Conservation (phyloP, 179 eudicot species). For the Kewa caespitosa region DNA sequence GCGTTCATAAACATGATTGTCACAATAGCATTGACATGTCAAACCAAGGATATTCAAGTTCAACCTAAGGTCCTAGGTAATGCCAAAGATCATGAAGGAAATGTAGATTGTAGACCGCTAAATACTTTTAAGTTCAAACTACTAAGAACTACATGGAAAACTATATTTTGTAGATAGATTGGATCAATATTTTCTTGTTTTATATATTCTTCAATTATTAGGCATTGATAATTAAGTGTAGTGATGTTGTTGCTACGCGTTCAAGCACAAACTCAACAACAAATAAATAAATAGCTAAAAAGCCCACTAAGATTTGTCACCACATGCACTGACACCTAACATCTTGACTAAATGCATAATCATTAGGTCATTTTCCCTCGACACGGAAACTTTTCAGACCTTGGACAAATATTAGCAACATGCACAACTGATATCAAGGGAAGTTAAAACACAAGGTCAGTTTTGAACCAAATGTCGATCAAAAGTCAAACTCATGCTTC, state of each 20-base stretch:
- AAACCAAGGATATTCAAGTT: neutral
- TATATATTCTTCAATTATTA: neutral
- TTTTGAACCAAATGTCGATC: constrained; percentile 11
- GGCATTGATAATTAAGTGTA: neutral
- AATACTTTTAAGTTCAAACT: neutral
- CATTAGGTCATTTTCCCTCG: constrained; percentile 21
- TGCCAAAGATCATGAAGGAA: neutral
- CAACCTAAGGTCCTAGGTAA: too few relatives aligned
- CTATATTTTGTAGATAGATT: neutral
- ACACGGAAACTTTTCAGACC: constrained; percentile 5
- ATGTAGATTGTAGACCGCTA: neutral
- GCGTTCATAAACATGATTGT: neutral
- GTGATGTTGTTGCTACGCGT: constrained; percentile 6
- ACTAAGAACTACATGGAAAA: neutral
- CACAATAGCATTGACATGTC: neutral
- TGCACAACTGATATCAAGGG: constrained; percentile 16
- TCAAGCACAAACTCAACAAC: constrained; percentile 14
- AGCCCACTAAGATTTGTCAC: constrained; percentile 30
- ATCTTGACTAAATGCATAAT: constrained; percentile 25
- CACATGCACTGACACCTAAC: constrained; percentile 28
- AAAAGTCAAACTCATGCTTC: neutral
- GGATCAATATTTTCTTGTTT: constrained; percentile 16
- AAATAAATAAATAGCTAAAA: constrained; percentile 15
- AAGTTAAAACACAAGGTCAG: neutral
- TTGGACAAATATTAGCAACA: neutral